Evolutionary conservation across 352 stramenopile genomes (phyloP), one percentile per base, ranked within the genome.

Genomic region (Nothophytophthora sp.): DNA sequence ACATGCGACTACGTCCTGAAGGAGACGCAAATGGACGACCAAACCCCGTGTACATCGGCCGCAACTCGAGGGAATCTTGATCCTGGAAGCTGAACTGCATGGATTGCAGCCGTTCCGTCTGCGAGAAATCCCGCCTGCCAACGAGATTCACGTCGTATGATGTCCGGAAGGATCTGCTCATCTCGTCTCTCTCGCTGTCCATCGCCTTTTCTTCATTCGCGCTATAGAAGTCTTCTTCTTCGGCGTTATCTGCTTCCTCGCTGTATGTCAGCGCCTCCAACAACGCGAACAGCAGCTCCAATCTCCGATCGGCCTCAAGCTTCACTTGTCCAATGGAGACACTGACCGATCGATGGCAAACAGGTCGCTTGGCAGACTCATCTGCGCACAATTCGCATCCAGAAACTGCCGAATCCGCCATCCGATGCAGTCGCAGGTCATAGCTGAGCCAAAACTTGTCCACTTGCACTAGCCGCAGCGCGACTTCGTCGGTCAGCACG

Each of bases 401-500:
- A 28, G 47, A 40, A 28, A 69, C 42, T 27, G 37, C 23, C 2
- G 60, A 61, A n/a, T 77, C 64, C 12, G 47, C 77, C n/a, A 64
- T 63, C 37, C 60, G 71, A 60, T 86, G 61, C 6, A 89, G 57
- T 40, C 80, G 59, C 3, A 88, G 69, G 20, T 94, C 86, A 49
- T 95, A 96, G 28, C 77, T 67, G 12, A 90, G 50, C 66, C 74
- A 83, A n/a, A 88, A 76, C 24, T 84, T 85, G 48, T 93, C 84
- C 9, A 95, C 68, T 63, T 96, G 86, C 1, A 87, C 84, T 2
- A 96, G 60, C 20, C 86, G 80, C 48, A 96, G 75, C 0, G 86
- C 84, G n/a, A 95, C 84, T 60, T 95, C 86, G 50, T 93, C 78
- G 0, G 86, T 95, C 28, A 96, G 40, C 1, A 96, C 84, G 46